Percentiles rank a stretch among this genome's conserved stretches.
Conservation (phyloP, 345 rosid genomes). For the Arabidopsis suecica region DNA sequence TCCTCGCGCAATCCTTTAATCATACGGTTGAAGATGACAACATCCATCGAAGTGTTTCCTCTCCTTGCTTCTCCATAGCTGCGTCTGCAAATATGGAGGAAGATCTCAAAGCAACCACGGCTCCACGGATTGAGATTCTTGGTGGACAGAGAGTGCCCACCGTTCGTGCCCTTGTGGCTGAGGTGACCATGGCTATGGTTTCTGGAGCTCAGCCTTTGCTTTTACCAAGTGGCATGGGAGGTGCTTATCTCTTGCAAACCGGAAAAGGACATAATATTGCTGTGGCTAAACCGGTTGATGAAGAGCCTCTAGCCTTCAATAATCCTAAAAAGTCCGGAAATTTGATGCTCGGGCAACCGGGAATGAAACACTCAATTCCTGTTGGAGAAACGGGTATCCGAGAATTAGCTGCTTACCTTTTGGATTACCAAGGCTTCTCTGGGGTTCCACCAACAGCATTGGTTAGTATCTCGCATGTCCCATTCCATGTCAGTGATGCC, state of each 20-base stretch:
- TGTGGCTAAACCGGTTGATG: constrained; percentile 82
- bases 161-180: constrained; percentile 73
- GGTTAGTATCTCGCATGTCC: constrained; percentile 66
- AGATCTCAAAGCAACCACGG: constrained; percentile 32
- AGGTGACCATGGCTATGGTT: constrained; percentile 78
- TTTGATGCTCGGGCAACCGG: constrained; percentile 75
- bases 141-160: constrained; percentile 61
- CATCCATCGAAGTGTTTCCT: constrained; percentile 76
- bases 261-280: constrained; percentile 64
- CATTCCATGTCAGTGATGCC: constrained; percentile 61
- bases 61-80: constrained; percentile 76
- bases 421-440: constrained; percentile 75
- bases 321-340: constrained; percentile 80
- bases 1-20: constrained; percentile 44
- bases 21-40: constrained; percentile 56
- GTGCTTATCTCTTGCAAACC: constrained; percentile 68
- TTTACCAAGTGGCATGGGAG: constrained; percentile 74
- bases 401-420: constrained; percentile 81
- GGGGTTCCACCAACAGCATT: constrained; percentile 87
- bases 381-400: constrained; percentile 83
- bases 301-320: constrained; percentile 78
- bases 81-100: constrained; percentile 60
- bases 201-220: constrained; percentile 71
- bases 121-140: constrained; percentile 68
- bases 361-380: constrained; percentile 68